Base-by-base conservation (phyloP, 2,329 filamentous ascomycete species). In the Xylaria sp. region DNA sequence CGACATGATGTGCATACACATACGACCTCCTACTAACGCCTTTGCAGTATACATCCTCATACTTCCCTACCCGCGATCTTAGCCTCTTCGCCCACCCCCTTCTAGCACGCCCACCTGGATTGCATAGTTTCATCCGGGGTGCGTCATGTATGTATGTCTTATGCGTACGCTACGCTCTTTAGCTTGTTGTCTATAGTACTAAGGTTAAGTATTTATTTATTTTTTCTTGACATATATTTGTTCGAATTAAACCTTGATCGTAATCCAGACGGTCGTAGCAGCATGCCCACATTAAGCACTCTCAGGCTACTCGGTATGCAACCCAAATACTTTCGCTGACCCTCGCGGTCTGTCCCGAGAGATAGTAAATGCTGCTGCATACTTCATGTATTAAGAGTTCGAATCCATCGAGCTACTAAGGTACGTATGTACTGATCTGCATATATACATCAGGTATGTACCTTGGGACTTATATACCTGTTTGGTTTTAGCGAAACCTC, bases 71-170 rank as follows among this genome's bases (percentile, higher is more conserved):
- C n/a, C 37, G 20, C 1, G 39, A 48, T 48, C 52, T 39, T 65
- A 55, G 41, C n/a, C 37, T 59, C 55, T 63, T 63, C 46, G 44
- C 44, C 64, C 64, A 55, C 51, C 57, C 46, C 46, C 28, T 4
- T 41, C 39, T 58, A 48, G 39, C 46, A n/a, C 15, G 25, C 15
- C 41, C 18, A 28, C 20, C 41, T 39, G 8, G 5, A 20, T 37
- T 41, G 37, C 12, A 28, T 67, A 57, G 66, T 63, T 58, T 20
- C 61, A 64, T 71, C 69, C 57, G 63, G 69, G 69, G 69, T 71
- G 63, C 69, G 64, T 69, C 58, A 66, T 71, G 69, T 71, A 65
- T 52, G 62, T 65, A 66, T 71, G 58, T 66, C 62, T 69, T 57
- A 32, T 58, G 25, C n/a, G 56, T 48, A 65, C 66, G 62, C 62